Conservation (phyloP, 73 alveolate species). For the Paramecium sexaurelia region DNA sequence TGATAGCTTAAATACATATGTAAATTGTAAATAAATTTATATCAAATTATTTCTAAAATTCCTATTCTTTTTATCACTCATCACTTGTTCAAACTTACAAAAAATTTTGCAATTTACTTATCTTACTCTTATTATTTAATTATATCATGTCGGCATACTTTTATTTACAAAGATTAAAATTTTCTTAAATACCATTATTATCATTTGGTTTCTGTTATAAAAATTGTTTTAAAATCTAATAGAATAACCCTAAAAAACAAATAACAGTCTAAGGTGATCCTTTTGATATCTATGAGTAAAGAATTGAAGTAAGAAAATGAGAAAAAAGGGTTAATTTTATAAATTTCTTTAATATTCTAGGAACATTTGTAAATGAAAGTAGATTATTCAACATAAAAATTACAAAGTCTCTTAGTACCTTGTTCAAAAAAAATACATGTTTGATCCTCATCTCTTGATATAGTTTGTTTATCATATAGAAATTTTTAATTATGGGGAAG, state of each 20-base stretch:
- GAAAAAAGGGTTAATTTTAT: constrained; percentile 64
- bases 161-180: background rate
- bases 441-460: no score
- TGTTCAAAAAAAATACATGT: no score
- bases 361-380: constrained; percentile 7
- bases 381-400: constrained; percentile 59
- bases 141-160: background rate
- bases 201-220: background rate
- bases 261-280: constrained; percentile 71
- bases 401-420: no score
- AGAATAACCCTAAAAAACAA: constrained; percentile 70
- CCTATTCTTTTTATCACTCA: background rate
- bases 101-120: background rate
- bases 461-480: no score
- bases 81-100: background rate
- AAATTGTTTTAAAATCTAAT: constrained; percentile 28
- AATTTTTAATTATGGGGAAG: no score
- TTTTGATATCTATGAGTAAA: constrained; percentile 76
- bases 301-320: constrained; percentile 70
- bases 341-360: constrained; percentile 37
- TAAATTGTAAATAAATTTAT: background rate
- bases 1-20: background rate
- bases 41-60: background rate
- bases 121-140: background rate
- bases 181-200: background rate